phyloP scores from a whole-genome alignment of 208 protist genomes.

The Borovskyia barvae region DNA sequence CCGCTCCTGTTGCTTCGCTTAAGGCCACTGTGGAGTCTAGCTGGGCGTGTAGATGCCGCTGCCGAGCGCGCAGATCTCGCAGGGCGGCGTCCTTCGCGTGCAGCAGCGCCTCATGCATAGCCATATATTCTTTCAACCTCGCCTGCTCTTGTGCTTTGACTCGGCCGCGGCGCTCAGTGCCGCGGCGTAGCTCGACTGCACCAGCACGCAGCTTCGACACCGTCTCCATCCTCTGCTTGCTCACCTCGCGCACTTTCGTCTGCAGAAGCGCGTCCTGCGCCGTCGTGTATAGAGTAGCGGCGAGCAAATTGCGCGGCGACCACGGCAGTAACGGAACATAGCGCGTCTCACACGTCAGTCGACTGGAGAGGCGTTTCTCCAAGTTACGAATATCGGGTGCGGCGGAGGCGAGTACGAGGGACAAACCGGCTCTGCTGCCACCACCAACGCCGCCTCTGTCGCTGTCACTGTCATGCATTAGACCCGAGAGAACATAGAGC shows the following conservation, averaged over 20 bases:
- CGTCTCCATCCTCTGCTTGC: slow-evolving; percentile 1
- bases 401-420: slow-evolving; percentile 64
- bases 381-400: slow-evolving; percentile 71
- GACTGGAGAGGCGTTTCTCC: slow-evolving; percentile 82
- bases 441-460: slow-evolving; percentile 6
- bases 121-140: slow-evolving; percentile 14
- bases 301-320: slow-evolving; percentile 43
- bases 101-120: slow-evolving; percentile 11
- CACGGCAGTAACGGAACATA: slow-evolving; percentile 77
- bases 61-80: slow-evolving; percentile 14
- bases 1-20: no score
- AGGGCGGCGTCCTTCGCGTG: slow-evolving; percentile 14
- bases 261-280: slow-evolving; percentile 22
- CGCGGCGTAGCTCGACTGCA: slow-evolving; percentile 1
- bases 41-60: slow-evolving; percentile 16
- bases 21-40: background rate
- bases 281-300: slow-evolving; percentile 47
- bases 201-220: slow-evolving; percentile 3
- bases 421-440: slow-evolving; percentile 44
- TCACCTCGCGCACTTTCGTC: slow-evolving; percentile 5
- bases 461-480: slow-evolving; percentile 81
- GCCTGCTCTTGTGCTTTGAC: slow-evolving; percentile 3
- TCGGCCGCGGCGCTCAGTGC: background rate
- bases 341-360: slow-evolving; percentile 76
- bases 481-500: slow-evolving; percentile 78